Evolutionary conservation across 1,139 yeast species (phyloP).

Genomic region (Diutina mesorugosa): DNA sequence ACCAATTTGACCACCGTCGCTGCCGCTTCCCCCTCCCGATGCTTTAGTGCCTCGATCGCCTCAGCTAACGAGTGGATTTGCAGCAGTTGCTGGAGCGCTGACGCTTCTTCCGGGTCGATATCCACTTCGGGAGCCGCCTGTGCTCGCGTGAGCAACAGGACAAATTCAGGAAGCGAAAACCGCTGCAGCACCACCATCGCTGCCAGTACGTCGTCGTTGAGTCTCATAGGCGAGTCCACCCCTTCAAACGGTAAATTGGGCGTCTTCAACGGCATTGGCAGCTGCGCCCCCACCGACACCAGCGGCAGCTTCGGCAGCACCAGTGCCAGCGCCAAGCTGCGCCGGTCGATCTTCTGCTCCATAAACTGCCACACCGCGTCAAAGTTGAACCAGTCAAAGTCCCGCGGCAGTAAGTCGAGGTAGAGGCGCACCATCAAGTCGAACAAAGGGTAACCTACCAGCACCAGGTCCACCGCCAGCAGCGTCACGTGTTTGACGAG

Average conservation of each 20-base stretch:
- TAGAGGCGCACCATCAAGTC: not conserved
- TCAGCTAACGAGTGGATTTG: not conserved
- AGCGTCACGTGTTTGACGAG: conserved; percentile 20
- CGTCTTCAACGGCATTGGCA: not conserved
- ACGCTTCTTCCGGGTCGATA: not conserved
- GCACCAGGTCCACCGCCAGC: conserved; percentile 6
- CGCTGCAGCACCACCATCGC: not conserved
- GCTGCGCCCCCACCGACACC: not conserved
- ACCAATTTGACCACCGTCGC: not conserved
- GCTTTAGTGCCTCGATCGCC: not conserved
- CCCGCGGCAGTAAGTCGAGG: not conserved
- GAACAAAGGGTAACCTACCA: conserved; percentile 8
- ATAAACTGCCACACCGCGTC: not conserved
- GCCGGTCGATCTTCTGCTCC: not conserved
- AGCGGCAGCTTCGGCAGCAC: not conserved
- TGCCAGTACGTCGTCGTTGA: not conserved
- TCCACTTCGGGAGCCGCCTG: not conserved
- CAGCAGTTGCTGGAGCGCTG: not conserved
- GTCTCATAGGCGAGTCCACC: not conserved
- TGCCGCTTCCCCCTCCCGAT: not conserved
- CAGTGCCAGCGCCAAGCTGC: not conserved
- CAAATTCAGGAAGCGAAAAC: not conserved
- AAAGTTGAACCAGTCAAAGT: not conserved
- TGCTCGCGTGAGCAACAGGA: not conserved
- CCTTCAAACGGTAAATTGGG: not conserved